Evolutionary conservation across 768 basidiomycete species (phyloP).

Genomic region (Panellus pusillus): DNA sequence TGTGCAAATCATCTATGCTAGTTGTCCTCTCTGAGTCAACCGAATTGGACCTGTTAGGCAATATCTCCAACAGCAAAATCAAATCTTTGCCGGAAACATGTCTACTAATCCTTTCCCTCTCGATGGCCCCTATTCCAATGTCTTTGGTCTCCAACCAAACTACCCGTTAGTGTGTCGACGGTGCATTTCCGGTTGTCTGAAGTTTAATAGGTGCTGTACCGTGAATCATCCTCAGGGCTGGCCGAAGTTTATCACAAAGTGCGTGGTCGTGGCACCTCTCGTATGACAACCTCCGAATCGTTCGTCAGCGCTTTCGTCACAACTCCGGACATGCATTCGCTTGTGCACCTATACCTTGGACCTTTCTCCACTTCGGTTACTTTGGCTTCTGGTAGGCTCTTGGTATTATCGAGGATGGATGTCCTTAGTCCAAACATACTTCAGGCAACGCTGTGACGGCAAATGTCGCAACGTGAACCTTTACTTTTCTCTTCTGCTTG

Average conservation of each 20-base stretch:
- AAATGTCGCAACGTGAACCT: slow-evolving; percentile 39
- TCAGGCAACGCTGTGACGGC: slow-evolving; percentile 43
- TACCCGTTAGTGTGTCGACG: not conserved
- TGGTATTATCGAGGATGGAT: not conserved
- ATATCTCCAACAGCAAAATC: slow-evolving; percentile 46
- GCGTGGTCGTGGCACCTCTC: not conserved
- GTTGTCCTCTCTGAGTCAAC: too few species aligned
- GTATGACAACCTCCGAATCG: not conserved
- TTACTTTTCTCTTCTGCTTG: not conserved
- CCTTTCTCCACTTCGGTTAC: slow-evolving; percentile 44
- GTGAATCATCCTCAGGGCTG: slow-evolving; percentile 56
- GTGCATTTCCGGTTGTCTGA: not conserved
- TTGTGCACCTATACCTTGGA: slow-evolving; percentile 50
- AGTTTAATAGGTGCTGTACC: slow-evolving; percentile 42
- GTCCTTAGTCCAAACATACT: not conserved
- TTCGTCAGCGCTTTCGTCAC: slow-evolving; percentile 41
- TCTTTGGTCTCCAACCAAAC: not conserved
- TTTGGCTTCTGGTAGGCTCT: slow-evolving; percentile 37
- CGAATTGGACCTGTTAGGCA: slow-evolving; percentile 24
- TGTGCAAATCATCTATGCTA: slow-evolving; percentile 6
- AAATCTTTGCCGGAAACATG: slow-evolving; percentile 44
- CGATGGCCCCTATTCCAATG: slow-evolving; percentile 40
- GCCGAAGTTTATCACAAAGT: slow-evolving; percentile 53
- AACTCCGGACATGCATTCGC: slow-evolving; percentile 41
- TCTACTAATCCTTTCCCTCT: slow-evolving; percentile 34